Base-by-base conservation (phyloP, 768 basidiomycete species). In the Gloeopeniophorella convolvens region DNA sequence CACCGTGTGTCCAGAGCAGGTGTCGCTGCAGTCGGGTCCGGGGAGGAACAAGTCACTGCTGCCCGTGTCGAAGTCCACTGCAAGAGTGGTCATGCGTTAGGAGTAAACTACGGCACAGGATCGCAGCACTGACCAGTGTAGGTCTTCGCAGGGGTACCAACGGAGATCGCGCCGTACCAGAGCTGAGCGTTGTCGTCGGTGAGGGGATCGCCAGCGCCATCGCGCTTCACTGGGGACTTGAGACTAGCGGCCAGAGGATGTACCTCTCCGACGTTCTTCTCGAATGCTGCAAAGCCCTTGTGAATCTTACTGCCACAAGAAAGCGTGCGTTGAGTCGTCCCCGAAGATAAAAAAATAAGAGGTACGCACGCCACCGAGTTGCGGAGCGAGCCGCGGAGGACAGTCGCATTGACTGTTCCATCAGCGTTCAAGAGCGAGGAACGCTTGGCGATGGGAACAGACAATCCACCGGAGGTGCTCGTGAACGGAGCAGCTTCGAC, bases 31-130 rank as follows among this genome's bases (percentile, higher is more conserved):
- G 30, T 43, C 20, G 35, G 55, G 23, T 3, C 56, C 52, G 11
- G 73, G 70, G 30, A 75, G 59, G 60, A 66, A 60, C 42, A 71
- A 50, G 55, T 71, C 59, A 50, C 56, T 55, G 42, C 58, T 59
- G 9, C 60, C 62, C 1, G 58, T 74, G 56, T 74, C 71, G 47
- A 72, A 70, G 54, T 72, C 69, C 44, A 74, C 60, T 31, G 37
- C 13, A 12, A 16, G 13, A 33, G 2, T 32, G 27, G 27, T 18
- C 3, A 21, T 11, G 28, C 16, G 20, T 26, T 30, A 33, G 13
- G 8, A 10, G 1, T 8, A 16, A 20, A n/a, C n/a, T n/a, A n/a
- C n/a, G n/a, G n/a, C n/a, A n/a, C n/a, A n/a, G n/a, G n/a, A n/a
- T n/a, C n/a, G n/a, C n/a, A n/a, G n/a, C n/a, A n/a, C 27, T 43